phyloP scores from a whole-genome alignment of 371 early-diverging fungal species.

The Apophysomyces elegans region DNA sequence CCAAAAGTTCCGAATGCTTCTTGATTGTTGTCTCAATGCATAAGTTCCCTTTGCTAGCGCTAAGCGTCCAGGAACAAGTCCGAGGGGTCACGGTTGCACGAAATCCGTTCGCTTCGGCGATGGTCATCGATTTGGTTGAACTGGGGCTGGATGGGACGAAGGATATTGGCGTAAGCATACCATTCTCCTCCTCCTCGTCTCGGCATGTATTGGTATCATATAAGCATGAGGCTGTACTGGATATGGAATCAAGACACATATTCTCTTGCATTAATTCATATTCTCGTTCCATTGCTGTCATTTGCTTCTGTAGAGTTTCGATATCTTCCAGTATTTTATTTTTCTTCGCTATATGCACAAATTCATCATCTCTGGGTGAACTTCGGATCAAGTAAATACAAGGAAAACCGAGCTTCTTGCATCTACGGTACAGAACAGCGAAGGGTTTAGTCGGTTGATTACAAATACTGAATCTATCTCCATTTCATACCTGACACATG shows the following conservation, averaged over 20 bases:
- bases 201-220: background rate
- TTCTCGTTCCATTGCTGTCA: conserved; percentile 22
- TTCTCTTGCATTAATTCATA: conserved; percentile 10
- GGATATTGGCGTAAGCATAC: conserved; percentile 5
- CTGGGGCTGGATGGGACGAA: background rate
- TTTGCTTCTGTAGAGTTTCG: conserved; percentile 23
- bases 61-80: conserved; percentile 15
- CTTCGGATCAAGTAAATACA: conserved; percentile 31
- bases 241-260: conserved; percentile 1
- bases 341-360: conserved; percentile 24
- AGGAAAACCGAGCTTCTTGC: conserved; percentile 27
- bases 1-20: conserved; percentile 13
- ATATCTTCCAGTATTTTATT: conserved; percentile 21
- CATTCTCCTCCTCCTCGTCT: conserved; percentile 3
- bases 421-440: conserved; percentile 20
- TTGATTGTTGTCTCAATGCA: conserved; percentile 17
- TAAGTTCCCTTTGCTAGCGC: conserved; percentile 5
- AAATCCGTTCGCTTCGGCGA: conserved; percentile 14
- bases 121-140: background rate
- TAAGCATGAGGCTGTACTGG: background rate
- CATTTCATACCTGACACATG: conserved; percentile 38
- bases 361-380: conserved; percentile 40
- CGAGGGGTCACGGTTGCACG: background rate
- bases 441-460: background rate
- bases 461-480: background rate